Base-by-base conservation (phyloP, 225 moss, liverwort and hornwort genomes). In the Polytrichum commune region DNA sequence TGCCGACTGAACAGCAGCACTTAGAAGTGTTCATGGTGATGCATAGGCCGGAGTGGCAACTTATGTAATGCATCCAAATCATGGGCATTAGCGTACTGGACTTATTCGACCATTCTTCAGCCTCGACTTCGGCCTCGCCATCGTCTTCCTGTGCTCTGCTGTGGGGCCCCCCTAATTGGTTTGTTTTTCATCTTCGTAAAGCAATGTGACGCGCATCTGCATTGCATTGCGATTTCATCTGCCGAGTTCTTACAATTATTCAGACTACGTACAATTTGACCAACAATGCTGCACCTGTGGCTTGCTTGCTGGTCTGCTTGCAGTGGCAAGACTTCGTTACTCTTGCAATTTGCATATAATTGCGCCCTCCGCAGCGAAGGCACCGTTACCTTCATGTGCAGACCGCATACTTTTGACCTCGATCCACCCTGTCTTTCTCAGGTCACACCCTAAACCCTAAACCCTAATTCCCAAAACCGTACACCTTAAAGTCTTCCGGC, bases 291-390 rank as follows among this genome's bases (percentile, higher is more conserved):
- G 2, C 60, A 7, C 25, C 60, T 60, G 22, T 25, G n/a, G n/a
- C 6, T 60, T 25, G n/a, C 60, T 25, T 63, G 27, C 16, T 60
- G 9, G n/a, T 20, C 20, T 63, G 63, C 27, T 76, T 58, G 69
- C 80, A 90, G 90, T 71, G 98, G 98, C 64, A 95, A 93, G 83
- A 93, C 92, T 20, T 98, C 95, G 18, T 84, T 93, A 32, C 93
- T 98, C 23, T 80, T 95, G 66, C 98, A 95, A 67, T 90, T 93
- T 80, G 98, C 98, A 4, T 89, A 83, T 77, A 98, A 98, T 75
- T 83, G 89, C 73, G 91, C 93, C 55, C 19, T 75, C 4, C 79
- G 87, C 67, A 78, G 79, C 26, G 29, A 63, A 4, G 76, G 86
- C 72, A 79, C 75, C 60, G 98, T 93, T 8, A 82, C 89, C 53